These are phyloP conservation scores for Penstemon eatonii DNA, from an alignment of 257 asterid species.

Conservation along the genomic window DNA sequence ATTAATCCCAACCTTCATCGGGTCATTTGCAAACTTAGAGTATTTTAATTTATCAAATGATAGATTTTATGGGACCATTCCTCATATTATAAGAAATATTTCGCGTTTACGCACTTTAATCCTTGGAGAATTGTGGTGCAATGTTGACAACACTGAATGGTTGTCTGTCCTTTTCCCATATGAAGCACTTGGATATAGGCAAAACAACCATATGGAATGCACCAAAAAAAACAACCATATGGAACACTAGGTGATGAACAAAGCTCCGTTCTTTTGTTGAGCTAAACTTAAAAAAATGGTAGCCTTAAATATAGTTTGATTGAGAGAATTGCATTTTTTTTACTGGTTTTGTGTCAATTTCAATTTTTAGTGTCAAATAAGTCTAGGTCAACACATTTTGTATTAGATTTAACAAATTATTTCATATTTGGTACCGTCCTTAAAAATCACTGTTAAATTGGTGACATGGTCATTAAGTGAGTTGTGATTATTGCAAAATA, in stretches of 20 bases:
- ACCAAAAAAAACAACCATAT: too few relatives aligned
- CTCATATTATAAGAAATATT: constrained; percentile 31
- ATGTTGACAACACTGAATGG: constrained; percentile 25
- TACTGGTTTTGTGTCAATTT: too few relatives aligned
- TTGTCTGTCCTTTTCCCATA: constrained; percentile 16
- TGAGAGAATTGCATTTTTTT: too few relatives aligned
- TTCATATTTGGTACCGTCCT: too few relatives aligned
- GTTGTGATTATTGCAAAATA: too few relatives aligned
- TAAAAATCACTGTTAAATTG: too few relatives aligned
- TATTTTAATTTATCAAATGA: constrained; percentile 20
- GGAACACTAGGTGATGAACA: constrained; percentile 18
- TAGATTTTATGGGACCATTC: constrained; percentile 24
- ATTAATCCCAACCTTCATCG: constrained; percentile 33
- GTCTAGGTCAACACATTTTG: too few relatives aligned
- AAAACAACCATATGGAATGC: constrained; percentile 17
- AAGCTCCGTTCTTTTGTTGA: constrained; percentile 21
- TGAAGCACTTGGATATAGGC: constrained; percentile 24
- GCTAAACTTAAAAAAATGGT: constrained; percentile 6
- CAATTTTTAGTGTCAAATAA: too few relatives aligned
- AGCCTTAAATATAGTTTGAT: too few relatives aligned
- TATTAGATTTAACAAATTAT: too few relatives aligned
- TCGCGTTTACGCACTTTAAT: constrained; percentile 20
- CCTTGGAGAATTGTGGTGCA: background rate
- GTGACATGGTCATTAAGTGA: too few relatives aligned
- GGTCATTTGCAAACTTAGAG: constrained; percentile 20